These are phyloP conservation scores for Letharia columbiana DNA, from an alignment of 495 filamentous ascomycete genomes.

Conservation along the genomic window DNA sequence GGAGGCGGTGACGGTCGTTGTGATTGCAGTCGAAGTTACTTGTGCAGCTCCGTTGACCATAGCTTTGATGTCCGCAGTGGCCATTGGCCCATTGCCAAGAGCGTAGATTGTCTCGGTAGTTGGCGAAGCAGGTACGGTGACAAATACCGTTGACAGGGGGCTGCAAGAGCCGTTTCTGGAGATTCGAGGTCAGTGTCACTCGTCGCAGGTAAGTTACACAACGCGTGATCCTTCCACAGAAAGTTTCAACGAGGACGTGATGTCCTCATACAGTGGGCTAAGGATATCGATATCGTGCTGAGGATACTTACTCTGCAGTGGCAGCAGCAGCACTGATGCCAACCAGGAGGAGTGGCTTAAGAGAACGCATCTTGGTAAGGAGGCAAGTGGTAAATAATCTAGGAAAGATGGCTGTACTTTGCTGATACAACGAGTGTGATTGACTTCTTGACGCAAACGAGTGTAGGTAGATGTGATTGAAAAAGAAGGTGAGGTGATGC, in stretches of 20 bases:
- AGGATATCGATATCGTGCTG: background rate
- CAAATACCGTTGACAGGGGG: slow-evolving; percentile 8
- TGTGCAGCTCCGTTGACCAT: slow-evolving; percentile 10
- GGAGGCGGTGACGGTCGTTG: slow-evolving; percentile 12
- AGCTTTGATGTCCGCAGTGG: background rate
- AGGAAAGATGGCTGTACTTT: background rate
- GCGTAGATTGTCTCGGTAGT: slow-evolving; percentile 19
- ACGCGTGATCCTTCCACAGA: background rate
- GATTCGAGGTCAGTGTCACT: background rate
- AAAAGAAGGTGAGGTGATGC: slow-evolving; percentile 2
- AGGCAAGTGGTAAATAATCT: slow-evolving; percentile 7
- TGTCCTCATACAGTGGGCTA: background rate
- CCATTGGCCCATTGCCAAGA: background rate
- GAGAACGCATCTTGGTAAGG: slow-evolving; percentile 8
- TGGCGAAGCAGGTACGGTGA: slow-evolving; percentile 13
- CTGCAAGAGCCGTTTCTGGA: slow-evolving; percentile 5
- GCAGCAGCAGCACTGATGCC: slow-evolving; percentile 10
- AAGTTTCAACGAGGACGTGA: background rate
- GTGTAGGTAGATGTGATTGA: slow-evolving; percentile 5
- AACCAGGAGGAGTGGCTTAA: slow-evolving; percentile 14
- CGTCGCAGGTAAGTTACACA: background rate
- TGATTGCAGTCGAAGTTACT: slow-evolving; percentile 11
- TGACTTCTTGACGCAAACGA: slow-evolving; percentile 4
- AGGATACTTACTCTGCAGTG: slow-evolving; percentile 6
- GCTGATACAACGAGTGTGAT: slow-evolving; percentile 2